Evolutionary conservation across 768 basidiomycete species (phyloP), one percentile per base, ranked within the genome.

Genomic region (Mrakia gelida): DNA sequence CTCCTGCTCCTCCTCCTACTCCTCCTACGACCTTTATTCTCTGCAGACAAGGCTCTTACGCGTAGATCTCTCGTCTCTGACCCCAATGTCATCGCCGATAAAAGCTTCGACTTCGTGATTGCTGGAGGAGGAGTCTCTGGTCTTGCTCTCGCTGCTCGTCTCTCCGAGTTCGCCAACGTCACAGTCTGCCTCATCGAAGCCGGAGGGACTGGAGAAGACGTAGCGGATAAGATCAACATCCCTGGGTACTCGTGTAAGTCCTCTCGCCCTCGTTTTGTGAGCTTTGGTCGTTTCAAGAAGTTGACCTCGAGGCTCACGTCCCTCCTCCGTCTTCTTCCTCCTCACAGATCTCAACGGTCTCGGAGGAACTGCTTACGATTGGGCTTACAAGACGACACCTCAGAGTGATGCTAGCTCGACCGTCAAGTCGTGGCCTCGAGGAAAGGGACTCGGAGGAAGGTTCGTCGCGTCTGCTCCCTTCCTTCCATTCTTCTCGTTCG

Each of bases 361-460:
- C 26, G 45, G 34, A 3, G 26, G 34, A 45, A 70, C 78, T 9
- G 73, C 23, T 23, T 79, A 75, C 43, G 78, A 79, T 56, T 79
- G 78, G 78, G 16, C 62, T 28, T 84, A 83, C 75, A 80, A 79
- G 23, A 84, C 83, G 3, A 75, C 75, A 3, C 72, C 81, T 15
- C 82, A 76, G 43, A 18, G 18, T 9, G 73, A 71, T 38, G 75
- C 73, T 26, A 18, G 43, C 10, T 30, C 21, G 1, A 54, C 65
- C 1, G 34, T 49, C 32, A 75, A 76, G 68, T 34, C 34, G 6
- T 77, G 80, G 80, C 80, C 80, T 26, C 75, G 85, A 81, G 91
- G 91, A 43, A 90, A 89, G 83, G 88, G 89, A 70, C 86, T 92
- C 30, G 91, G 91, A 74, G 91, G 91, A 9, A 90, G 32, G 62